Evolutionary conservation across 805 yeast genomes (phyloP), one percentile per base, ranked within the genome.

Genomic region (Clavispora phyllophila): DNA sequence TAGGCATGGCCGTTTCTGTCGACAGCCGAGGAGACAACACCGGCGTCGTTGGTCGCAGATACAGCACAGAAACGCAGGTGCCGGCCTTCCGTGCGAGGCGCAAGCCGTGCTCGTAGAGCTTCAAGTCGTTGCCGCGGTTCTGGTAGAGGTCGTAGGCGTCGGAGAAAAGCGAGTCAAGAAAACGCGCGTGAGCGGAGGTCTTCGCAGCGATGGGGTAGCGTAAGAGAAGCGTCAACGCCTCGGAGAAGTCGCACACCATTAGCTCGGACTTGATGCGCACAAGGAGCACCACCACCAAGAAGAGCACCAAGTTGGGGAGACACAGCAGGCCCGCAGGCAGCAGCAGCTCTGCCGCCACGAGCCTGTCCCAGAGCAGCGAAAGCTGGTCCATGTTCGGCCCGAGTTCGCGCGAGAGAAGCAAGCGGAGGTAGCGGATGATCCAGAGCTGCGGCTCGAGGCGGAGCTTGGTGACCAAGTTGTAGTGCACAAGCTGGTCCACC

Each of bases 381-480:
- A 70, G 57, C 15, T 58, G 51, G 19, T 59, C 58, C 38, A 65
- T 46, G 22, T 66, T 61, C 39, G 58, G 48, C 1, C 78, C 79
- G 23, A 78, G 54, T 48, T 78, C 82, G 40, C 82, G 57, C 6
- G 70, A 59, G 14, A 76, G 57, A 3, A 76, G 46, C 27, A 78
- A 58, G 20, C 81, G 56, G 23, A 73, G 66, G 56, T 72, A 78
- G 35, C 82, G 53, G n/a, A 78, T 72, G 20, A 76, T 62, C 82
- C 82, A 78, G 34, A 78, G 63, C 40, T 76, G 75, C 2, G 78
- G 66, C 45, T 76, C 81, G 5, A 76, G 56, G 44, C 66, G 63
- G 29, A 75, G 60, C 47, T 68, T 71, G 38, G 66, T 69, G 13
- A 67, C 56, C 31, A 76, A 53, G 44, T 65, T 65, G 48, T 73